These are phyloP conservation scores for Alternaria panax DNA, from an alignment of 2,329 filamentous ascomycete species.

Conservation along the genomic window DNA sequence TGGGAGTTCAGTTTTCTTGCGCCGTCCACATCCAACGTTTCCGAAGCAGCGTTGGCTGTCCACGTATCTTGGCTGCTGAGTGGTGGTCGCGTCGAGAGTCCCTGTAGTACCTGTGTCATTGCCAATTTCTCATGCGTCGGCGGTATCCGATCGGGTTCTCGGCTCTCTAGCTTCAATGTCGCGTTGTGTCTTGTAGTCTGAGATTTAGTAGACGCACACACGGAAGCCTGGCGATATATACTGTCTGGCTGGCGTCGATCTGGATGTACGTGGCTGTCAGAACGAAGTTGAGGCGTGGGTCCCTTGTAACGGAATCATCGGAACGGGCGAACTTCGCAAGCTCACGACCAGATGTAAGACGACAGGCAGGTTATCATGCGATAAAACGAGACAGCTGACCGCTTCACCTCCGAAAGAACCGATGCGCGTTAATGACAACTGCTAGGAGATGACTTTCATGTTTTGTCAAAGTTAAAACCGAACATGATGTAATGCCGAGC, in stretches of 20 bases:
- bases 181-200: constrained; percentile 1
- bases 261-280: constrained; percentile 9
- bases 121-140: constrained; percentile 28
- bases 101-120: constrained; percentile 39
- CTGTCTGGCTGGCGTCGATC: neutral
- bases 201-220: neutral
- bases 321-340: constrained; percentile 7
- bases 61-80: constrained; percentile 34
- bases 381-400: constrained; percentile 13
- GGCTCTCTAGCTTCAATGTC: constrained; percentile 8
- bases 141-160: constrained; percentile 20
- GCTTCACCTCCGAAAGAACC: constrained; percentile 17
- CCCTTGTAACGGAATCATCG: constrained; percentile 17
- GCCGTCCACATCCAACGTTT: constrained; percentile 51
- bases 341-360: constrained; percentile 6
- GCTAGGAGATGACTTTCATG: neutral
- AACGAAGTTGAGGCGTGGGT: constrained; percentile 21
- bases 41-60: constrained; percentile 36
- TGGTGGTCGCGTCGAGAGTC: constrained; percentile 31
- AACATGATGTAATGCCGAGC: constrained; percentile 11
- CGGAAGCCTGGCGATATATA: constrained; percentile 6
- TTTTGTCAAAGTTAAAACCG: neutral
- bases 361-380: neutral
- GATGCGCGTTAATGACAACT: neutral
- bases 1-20: constrained; percentile 50